These are phyloP conservation scores for Lagenidium giganteum DNA, from an alignment of 352 stramenopile genomes.

Conservation along the genomic window DNA sequence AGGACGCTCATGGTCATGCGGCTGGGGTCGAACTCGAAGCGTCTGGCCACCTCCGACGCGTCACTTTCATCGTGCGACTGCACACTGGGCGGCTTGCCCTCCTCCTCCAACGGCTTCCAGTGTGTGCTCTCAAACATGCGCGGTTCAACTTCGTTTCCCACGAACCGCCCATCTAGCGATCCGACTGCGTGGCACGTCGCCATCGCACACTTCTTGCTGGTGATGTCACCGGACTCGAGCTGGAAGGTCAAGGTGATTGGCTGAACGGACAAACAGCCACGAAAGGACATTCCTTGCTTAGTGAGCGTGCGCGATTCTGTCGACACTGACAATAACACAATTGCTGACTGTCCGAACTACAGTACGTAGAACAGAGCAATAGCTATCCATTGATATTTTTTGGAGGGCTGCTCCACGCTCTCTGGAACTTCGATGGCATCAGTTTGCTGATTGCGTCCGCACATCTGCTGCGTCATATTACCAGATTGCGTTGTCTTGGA, in stretches of 20 bases:
- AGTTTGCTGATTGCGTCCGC: too few relatives aligned
- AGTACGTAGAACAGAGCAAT: too few relatives aligned
- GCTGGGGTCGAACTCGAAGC: conserved; percentile 82
- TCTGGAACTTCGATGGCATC: too few relatives aligned
- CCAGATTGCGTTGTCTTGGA: too few relatives aligned
- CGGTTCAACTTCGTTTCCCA: conserved; percentile 75
- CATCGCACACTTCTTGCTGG: conserved; percentile 25
- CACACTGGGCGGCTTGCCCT: conserved; percentile 7
- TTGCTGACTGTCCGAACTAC: too few relatives aligned
- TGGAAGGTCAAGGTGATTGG: conserved; percentile 3
- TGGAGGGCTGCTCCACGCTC: too few relatives aligned
- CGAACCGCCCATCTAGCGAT: conserved; percentile 30
- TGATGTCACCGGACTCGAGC: conserved; percentile 10
- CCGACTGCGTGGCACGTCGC: conserved; percentile 68
- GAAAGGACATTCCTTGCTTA: conserved; percentile 74
- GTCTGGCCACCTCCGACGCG: conserved; percentile 55
- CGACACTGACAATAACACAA: too few relatives aligned
- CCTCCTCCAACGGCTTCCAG: conserved; percentile 27
- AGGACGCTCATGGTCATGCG: conserved; percentile 83
- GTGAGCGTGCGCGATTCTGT: conserved; percentile 87
- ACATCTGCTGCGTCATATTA: too few relatives aligned
- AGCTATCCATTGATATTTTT: too few relatives aligned
- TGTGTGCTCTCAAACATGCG: conserved; percentile 62
- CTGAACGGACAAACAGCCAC: conserved; percentile 16
- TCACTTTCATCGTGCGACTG: conserved; percentile 10